Conservation (phyloP, 148 eudicot genomes). For the Selenicereus undatus region DNA sequence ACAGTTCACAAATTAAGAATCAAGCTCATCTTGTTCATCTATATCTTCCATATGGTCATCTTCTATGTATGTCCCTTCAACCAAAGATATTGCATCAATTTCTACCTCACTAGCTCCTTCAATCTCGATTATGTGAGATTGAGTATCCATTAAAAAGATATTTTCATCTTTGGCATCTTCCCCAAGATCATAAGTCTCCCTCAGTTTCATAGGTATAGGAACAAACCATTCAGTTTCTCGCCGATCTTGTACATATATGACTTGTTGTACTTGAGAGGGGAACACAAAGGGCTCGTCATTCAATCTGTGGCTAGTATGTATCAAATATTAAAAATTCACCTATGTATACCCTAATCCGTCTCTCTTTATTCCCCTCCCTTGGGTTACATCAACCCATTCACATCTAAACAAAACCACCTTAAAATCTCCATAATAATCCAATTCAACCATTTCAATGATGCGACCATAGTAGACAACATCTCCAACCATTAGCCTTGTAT, state of each 20-base stretch:
- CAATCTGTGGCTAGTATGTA: background rate
- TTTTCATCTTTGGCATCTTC: background rate
- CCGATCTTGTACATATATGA: conserved; percentile 8
- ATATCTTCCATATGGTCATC: too few relatives aligned
- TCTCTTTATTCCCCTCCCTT: background rate
- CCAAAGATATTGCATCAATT: too few relatives aligned
- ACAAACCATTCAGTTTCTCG: too few relatives aligned
- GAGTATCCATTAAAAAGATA: background rate
- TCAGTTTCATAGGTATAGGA: too few relatives aligned
- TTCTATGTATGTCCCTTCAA: too few relatives aligned
- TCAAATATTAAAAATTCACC: background rate
- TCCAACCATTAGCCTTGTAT: background rate
- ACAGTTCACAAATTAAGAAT: too few relatives aligned
- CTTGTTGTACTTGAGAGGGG: conserved; percentile 13
- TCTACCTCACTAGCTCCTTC: too few relatives aligned
- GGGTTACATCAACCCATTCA: background rate
- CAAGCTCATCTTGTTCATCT: too few relatives aligned
- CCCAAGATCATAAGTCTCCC: background rate
- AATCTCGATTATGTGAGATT: background rate
- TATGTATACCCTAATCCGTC: too few relatives aligned
- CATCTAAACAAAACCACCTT: background rate
- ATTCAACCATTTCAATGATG: too few relatives aligned
- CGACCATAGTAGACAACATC: too few relatives aligned
- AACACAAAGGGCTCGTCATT: conserved; percentile 17
- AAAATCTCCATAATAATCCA: too few relatives aligned